These are phyloP conservation scores for Pythium monospermum DNA, from an alignment of 352 stramenopile genomes.

Conservation along the genomic window DNA sequence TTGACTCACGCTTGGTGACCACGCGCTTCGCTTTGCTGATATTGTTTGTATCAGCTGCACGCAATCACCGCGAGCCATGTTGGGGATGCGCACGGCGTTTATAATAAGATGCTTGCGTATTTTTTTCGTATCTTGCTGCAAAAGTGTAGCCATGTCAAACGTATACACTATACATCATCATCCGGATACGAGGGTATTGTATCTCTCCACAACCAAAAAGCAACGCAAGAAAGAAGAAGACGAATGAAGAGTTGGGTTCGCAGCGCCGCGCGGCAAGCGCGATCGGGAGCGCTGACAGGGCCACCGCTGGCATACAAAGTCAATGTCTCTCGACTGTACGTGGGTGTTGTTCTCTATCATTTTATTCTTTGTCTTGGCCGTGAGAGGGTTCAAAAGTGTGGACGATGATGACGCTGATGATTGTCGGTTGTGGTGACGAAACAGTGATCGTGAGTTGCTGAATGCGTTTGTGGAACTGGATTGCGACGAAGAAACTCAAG, in stretches of 20 bases:
- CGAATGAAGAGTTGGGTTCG: conserved; percentile 77
- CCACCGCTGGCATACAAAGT: conserved; percentile 64
- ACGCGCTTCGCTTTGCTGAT: no score
- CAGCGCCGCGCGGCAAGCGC: conserved; percentile 43
- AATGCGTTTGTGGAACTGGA: conserved; percentile 65
- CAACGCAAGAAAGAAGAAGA: no score
- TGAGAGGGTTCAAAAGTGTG: not conserved
- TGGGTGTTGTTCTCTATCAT: not conserved
- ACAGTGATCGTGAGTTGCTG: conserved; percentile 56
- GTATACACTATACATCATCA: not conserved
- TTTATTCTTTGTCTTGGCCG: no score
- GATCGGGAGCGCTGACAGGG: conserved; percentile 38
- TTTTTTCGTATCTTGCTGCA: no score
- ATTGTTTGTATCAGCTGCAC: no score
- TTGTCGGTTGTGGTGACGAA: not conserved
- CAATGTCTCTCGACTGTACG: conserved; percentile 44
- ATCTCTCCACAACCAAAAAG: no score
- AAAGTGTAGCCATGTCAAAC: not conserved
- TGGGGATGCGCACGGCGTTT: no score
- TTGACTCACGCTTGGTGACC: no score
- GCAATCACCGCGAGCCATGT: no score
- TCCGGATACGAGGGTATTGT: not conserved
- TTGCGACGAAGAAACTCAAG: conserved; percentile 67
- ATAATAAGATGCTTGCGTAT: no score
- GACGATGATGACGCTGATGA: not conserved